Percentiles rank a stretch among this genome's conserved stretches.
phyloP scores from a whole-genome alignment of 495 filamentous ascomycete species.

The Trichoderma reesei region DNA sequence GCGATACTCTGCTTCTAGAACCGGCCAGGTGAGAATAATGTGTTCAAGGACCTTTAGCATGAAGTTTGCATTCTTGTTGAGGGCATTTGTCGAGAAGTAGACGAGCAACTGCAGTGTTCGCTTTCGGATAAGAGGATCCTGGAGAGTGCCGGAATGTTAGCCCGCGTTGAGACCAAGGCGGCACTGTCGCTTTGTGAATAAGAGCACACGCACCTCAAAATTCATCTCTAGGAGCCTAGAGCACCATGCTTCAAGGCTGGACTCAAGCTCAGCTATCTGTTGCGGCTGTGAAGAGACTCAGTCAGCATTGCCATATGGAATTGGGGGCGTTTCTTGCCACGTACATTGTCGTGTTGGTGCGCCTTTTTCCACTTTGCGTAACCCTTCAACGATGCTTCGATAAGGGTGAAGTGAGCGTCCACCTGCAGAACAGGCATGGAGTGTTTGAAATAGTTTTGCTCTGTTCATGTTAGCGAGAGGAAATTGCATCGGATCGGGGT shows the following conservation, averaged over 20 bases:
- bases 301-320: conserved; percentile 12
- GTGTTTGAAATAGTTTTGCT: conserved; percentile 67
- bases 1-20: conserved; percentile 54
- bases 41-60: conserved; percentile 84
- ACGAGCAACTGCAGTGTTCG: conserved; percentile 76
- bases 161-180: neutral
- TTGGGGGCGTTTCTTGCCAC: neutral
- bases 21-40: conserved; percentile 70
- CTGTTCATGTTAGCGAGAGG: conserved; percentile 33
- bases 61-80: conserved; percentile 67
- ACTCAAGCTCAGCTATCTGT: conserved; percentile 50
- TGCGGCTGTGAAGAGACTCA: conserved; percentile 37
- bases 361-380: conserved; percentile 65
- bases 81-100: conserved; percentile 69
- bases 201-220: conserved; percentile 49
- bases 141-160: conserved; percentile 11
- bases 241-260: conserved; percentile 72
- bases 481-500: neutral
- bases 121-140: conserved; percentile 82
- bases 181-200: neutral
- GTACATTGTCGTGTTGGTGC: neutral
- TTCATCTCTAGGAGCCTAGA: conserved; percentile 59
- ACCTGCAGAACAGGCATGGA: conserved; percentile 67
- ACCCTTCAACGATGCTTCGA: conserved; percentile 85
- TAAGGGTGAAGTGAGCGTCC: conserved; percentile 81